Percentiles rank a stretch among this genome's conserved stretches.
These are phyloP conservation scores for Microdochium bolleyi DNA, from an alignment of 2,329 filamentous ascomycete species.

Conservation along the genomic window DNA sequence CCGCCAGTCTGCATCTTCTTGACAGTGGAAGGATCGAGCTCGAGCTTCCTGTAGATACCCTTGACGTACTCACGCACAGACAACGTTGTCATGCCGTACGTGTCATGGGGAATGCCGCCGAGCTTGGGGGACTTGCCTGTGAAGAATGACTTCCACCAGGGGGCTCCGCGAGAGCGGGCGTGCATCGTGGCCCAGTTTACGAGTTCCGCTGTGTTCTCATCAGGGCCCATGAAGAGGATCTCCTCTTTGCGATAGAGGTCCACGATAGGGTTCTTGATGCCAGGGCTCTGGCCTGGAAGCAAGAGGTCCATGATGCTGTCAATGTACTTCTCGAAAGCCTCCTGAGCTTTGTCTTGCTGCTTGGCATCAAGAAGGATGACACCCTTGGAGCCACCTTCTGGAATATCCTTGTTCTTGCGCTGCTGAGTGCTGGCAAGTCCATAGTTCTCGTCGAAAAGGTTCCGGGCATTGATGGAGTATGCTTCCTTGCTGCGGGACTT, in stretches of 20 bases:
- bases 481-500: conserved; percentile 96
- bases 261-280: conserved; percentile 98
- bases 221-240: conserved; percentile 96
- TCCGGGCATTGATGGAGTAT: conserved; percentile 92
- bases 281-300: conserved; percentile 79
- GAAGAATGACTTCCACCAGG: conserved; percentile 99
- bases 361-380: conserved; percentile 90
- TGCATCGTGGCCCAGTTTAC: conserved; percentile 99
- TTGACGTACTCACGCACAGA: conserved; percentile 94
- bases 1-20: conserved; percentile 96
- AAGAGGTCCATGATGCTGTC: conserved; percentile 96
- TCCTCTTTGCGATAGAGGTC: conserved; percentile 92
- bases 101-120: conserved; percentile 92
- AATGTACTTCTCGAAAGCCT: conserved; percentile 99
- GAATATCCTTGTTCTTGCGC: conserved; percentile 99
- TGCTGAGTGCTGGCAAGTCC: conserved; percentile 97
- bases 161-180: conserved; percentile 75
- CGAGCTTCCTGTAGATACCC: conserved; percentile 93
- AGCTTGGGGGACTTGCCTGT: conserved; percentile 96
- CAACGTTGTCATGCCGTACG: conserved; percentile 95
- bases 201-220: conserved; percentile 96
- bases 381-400: conserved; percentile 95
- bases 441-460: conserved; percentile 98
- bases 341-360: conserved; percentile 85
- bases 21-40: conserved; percentile 77